These are phyloP conservation scores for Gracilaria gracilis DNA, from an alignment of 23 red algal genomes.

Conservation along the genomic window DNA sequence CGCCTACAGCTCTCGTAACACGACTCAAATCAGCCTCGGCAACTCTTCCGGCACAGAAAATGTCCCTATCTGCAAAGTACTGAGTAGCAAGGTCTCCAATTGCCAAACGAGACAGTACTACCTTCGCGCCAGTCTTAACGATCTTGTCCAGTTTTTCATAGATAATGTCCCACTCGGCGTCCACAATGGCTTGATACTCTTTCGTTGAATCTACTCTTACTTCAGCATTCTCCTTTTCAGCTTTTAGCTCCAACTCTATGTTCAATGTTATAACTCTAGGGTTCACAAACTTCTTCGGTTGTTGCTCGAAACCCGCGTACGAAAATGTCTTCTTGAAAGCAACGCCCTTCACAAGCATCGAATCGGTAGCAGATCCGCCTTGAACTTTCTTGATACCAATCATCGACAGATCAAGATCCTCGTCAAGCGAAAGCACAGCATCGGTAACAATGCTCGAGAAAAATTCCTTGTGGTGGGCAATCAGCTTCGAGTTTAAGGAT, in stretches of 20 bases:
- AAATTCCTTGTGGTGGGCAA: constrained; percentile 90
- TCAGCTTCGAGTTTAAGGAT: constrained; percentile 93
- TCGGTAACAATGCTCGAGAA: constrained; percentile 96
- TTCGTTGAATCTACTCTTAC: constrained; percentile 88
- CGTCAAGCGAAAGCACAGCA: constrained; percentile 93
- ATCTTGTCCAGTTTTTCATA: constrained; percentile 96
- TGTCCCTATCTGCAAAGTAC: constrained; percentile 98
- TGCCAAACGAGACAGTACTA: constrained; percentile 92
- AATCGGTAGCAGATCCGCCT: constrained; percentile 86
- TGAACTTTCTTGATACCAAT: constrained; percentile 97
- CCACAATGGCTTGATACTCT: constrained; percentile 97
- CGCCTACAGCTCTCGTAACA: constrained; percentile 86
- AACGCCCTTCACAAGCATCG: constrained; percentile 88
- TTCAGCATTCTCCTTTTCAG: constrained; percentile 99
- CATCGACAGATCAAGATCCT: constrained; percentile 90
- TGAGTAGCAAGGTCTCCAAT: constrained; percentile 99
- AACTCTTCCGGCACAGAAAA: constrained; percentile 98
- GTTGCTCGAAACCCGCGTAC: constrained; percentile 99
- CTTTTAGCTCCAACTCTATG: constrained; percentile 96
- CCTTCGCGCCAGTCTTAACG: constrained; percentile 87
- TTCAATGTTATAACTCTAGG: constrained; percentile 96
- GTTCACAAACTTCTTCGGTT: constrained; percentile 95
- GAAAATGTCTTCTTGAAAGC: constrained; percentile 99
- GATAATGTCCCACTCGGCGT: constrained; percentile 99
- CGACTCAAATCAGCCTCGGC: constrained; percentile 87